phyloP scores from a whole-genome alignment of 1,139 yeast genomes.

The Geotrichum histeridarum region DNA sequence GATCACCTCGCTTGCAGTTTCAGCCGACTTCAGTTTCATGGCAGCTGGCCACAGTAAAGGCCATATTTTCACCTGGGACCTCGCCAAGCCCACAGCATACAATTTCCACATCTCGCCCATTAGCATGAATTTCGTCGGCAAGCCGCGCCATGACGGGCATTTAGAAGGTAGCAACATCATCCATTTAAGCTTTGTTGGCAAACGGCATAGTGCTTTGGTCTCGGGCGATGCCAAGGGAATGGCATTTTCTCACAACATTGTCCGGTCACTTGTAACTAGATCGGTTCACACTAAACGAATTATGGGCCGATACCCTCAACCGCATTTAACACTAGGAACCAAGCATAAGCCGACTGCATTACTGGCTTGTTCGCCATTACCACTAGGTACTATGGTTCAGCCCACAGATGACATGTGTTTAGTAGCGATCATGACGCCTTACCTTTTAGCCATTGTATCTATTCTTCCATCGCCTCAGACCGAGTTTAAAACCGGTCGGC shows the following conservation, averaged over 20 bases:
- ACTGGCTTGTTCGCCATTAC: conserved; percentile 46
- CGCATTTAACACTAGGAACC: conserved; percentile 2
- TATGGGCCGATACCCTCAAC: conserved; percentile 46
- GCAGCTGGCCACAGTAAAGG: conserved; percentile 48
- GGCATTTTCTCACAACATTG: conserved; percentile 56
- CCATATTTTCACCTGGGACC: conserved; percentile 46
- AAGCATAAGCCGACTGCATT: conserved; percentile 34
- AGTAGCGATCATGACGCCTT: conserved; percentile 56
- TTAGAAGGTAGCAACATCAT: conserved; percentile 44
- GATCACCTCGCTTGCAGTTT: conserved; percentile 46
- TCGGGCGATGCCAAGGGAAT: conserved; percentile 59
- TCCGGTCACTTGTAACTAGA: conserved; percentile 50
- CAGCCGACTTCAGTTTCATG: conserved; percentile 49
- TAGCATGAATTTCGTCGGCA: conserved; percentile 22
- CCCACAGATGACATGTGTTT: conserved; percentile 55
- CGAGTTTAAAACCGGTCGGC: conserved; percentile 50
- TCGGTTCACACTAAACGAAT: conserved; percentile 49
- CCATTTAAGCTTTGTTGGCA: conserved; percentile 51
- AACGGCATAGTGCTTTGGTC: conserved; percentile 53
- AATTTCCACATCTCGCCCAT: conserved; percentile 39
- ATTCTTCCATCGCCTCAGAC: conserved; percentile 50
- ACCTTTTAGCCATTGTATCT: conserved; percentile 50
- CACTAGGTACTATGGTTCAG: conserved; percentile 50
- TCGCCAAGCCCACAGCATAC: conserved; percentile 34
- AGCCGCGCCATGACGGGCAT: conserved; percentile 49